phyloP scores from a whole-genome alignment of 805 yeast genomes.

The Zygotorulaspora sp. region DNA sequence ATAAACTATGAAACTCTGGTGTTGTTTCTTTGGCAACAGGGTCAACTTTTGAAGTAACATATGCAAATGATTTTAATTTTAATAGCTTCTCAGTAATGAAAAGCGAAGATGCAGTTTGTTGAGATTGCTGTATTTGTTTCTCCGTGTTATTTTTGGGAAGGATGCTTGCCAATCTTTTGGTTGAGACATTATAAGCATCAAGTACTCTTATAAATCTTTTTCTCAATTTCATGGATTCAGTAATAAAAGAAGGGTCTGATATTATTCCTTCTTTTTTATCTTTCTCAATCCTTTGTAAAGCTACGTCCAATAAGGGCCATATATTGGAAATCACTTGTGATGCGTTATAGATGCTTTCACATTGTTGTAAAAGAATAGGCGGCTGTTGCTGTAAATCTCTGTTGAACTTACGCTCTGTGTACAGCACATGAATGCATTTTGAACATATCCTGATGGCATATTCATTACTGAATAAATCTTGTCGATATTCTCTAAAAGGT shows the following conservation, averaged over 20 bases:
- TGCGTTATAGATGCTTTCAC: slow-evolving; percentile 39
- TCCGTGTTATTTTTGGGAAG: slow-evolving; percentile 42
- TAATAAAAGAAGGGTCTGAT: slow-evolving; percentile 30
- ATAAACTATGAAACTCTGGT: slow-evolving; percentile 14
- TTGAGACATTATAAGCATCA: slow-evolving; percentile 45
- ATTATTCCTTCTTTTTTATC: slow-evolving; percentile 21
- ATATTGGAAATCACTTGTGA: slow-evolving; percentile 37
- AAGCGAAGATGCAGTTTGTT: slow-evolving; percentile 51
- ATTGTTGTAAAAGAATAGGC: slow-evolving; percentile 39
- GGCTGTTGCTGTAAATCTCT: slow-evolving; percentile 38
- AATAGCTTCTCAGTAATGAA: slow-evolving; percentile 67
- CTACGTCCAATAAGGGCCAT: slow-evolving; percentile 43
- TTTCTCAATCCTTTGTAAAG: slow-evolving; percentile 35
- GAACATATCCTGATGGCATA: slow-evolving; percentile 57
- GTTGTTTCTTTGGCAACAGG: slow-evolving; percentile 5
- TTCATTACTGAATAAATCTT: slow-evolving; percentile 24
- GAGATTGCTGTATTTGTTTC: slow-evolving; percentile 45
- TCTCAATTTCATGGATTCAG: slow-evolving; percentile 41
- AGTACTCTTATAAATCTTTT: slow-evolving; percentile 46
- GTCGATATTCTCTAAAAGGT: slow-evolving; percentile 16
- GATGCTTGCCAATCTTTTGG: slow-evolving; percentile 41
- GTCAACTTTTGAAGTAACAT: slow-evolving; percentile 4
- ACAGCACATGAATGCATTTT: slow-evolving; percentile 59
- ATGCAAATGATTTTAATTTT: slow-evolving; percentile 57
- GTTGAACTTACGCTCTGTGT: slow-evolving; percentile 49